Evolutionary conservation across 352 stramenopile genomes (phyloP), one percentile per base, ranked within the genome.

Genomic region (Pythium phragmiticola): DNA sequence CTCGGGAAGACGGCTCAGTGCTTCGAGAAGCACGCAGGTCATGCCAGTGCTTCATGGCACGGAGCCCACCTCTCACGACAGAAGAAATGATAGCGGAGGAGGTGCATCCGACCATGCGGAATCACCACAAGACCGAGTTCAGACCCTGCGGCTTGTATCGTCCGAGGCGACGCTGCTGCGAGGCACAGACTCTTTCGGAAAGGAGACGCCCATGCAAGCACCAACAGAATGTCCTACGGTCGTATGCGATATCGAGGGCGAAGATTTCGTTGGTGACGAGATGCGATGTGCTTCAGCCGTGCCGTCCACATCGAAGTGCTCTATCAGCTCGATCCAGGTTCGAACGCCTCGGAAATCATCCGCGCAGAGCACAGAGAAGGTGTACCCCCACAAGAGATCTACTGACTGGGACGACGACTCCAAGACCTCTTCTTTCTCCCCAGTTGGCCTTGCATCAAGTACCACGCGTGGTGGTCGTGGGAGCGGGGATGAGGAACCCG

Each of bases 11-110:
- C 76, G 78, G 16, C 72, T 87, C 6, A 74, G 60, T n/a, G 48
- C 60, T 14, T 87, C 77, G 37, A 73, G 80, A 23, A 88, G 73
- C 65, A 89, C 78, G 1, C 80, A 89, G 56, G 76, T 88, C 16
- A 82, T 84, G 73, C 80, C 78, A 0, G 66, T 88, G 41, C 50
- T 63, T 14, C 37, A 42, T 33, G 55, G 39, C 14, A 54, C 53
- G 1, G 64, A 50, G 2, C 37, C 19, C 21, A 28, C 3, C 3
- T 58, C 52, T 2, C 41, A 47, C 17, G 57, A 45, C 0, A 65
- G 13, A 23, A 66, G 26, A 42, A 52, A 46, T 23, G 36, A n/a
- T 19, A 28, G 52, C 12, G 19, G n/a, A 11, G 23, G 1, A 2
- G 53, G 42, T n/a, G 43, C 50, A 30, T 14, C 9, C 7, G 37